Base-by-base conservation (phyloP, 352 stramenopile genomes). In the Phytophthora cactorum region DNA sequence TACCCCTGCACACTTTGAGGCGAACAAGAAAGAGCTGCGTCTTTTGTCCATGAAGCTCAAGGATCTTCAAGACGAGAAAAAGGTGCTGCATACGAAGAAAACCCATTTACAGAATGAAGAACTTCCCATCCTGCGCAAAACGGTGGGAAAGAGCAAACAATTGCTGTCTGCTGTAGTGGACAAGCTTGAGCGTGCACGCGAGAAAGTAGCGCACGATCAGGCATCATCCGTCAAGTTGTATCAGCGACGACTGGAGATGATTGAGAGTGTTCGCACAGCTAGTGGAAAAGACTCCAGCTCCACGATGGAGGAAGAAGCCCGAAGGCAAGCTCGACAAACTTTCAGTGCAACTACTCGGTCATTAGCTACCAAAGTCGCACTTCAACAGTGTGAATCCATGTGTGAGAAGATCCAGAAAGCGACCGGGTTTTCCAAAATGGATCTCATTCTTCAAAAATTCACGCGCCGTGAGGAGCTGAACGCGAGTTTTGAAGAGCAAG, bases 321-420 rank as follows among this genome's bases (percentile, higher is more conserved):
- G 59, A 32, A 55, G 66, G 0, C 53, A 75, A 27, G 57, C 66
- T 1, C 54, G 74, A 27, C 69, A 84, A 52, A 63, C 72, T 0
- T 68, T 68, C 11, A 84, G 72, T 17, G 70, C 73, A 6, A 77
- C 70, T 0, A 88, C 83, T 1, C 78, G 78, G 3, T 92, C 84
- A 14, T 56, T 93, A 4, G 81, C 81, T 2, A 80, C 85, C 5
- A 93, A 92, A 60, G 74, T 92, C 7, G 88, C 86, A 28, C 69
- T 93, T 6, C 84, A 94, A 64, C 86, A 93, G 45, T 93, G 84
- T 56, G 82, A 95, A 47, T 77, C 81, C 38, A 92, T 94, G 81
- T 92, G 84, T 43, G 84, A 92, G 12, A 92, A 92, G 52, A 92
- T 95, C 31, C 85, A 93, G 52, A 89, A 90, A 39, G 86, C 84